Evolutionary conservation across 805 yeast genomes (phyloP).

Genomic region (Candida sphagnicola): DNA sequence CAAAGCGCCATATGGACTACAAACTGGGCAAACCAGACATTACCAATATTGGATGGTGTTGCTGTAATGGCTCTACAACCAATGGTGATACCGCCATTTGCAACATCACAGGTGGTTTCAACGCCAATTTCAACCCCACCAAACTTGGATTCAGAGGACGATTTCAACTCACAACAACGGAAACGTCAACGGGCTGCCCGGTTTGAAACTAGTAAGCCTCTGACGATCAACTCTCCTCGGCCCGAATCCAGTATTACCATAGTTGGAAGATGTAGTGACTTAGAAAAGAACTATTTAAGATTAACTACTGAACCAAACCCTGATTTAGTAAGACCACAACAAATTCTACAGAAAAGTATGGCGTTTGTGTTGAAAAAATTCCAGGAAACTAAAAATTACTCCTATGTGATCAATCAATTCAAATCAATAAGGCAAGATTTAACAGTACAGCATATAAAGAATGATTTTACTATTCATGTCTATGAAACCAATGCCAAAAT

Average conservation of each 20-base stretch:
- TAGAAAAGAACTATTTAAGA: constrained; percentile 79
- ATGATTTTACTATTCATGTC: constrained; percentile 69
- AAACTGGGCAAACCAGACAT: constrained; percentile 49
- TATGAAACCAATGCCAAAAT: constrained; percentile 84
- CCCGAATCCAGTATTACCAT: constrained; percentile 13
- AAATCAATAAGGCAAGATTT: constrained; percentile 91
- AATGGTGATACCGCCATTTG: too few relatives aligned
- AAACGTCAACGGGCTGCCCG: constrained; percentile 45
- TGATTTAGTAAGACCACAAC: constrained; percentile 69
- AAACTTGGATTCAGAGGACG: constrained; percentile 2
- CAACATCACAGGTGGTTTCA: too few relatives aligned
- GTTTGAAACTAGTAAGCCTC: constrained; percentile 30
- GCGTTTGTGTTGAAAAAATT: constrained; percentile 50
- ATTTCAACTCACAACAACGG: constrained; percentile 27
- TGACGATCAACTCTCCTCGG: constrained; percentile 7
- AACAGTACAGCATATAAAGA: constrained; percentile 84
- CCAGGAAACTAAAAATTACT: constrained; percentile 44
- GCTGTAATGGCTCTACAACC: background rate
- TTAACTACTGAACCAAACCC: constrained; percentile 93
- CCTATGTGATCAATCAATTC: constrained; percentile 82
- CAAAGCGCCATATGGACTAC: constrained; percentile 42
- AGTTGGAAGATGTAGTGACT: constrained; percentile 57
- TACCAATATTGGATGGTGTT: constrained; percentile 42
- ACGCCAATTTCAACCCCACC: too few relatives aligned
- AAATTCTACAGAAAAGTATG: constrained; percentile 55